Evolutionary conservation across 495 filamentous ascomycete genomes (phyloP).

Genomic region (Cercophora scortea): DNA sequence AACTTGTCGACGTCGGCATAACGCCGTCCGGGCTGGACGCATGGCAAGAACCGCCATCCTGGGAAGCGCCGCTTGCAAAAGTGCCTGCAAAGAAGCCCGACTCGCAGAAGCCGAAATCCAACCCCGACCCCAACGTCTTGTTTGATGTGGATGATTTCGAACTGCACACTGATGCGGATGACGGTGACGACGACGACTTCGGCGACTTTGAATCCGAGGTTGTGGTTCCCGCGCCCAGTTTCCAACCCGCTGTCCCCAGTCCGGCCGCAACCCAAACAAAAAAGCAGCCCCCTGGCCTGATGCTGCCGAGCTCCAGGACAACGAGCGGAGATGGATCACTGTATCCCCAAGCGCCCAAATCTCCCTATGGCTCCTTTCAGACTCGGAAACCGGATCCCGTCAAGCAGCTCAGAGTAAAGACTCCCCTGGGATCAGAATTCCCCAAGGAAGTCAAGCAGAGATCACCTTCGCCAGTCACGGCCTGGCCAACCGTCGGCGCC

Average conservation of each 20-base stretch:
- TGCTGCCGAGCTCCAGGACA: conserved; percentile 16
- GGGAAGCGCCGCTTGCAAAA: conserved; percentile 6
- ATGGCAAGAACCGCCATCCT: conserved; percentile 10
- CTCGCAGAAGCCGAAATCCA: neutral
- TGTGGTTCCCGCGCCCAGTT: neutral
- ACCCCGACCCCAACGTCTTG: conserved; percentile 33
- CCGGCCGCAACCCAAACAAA: conserved; percentile 8
- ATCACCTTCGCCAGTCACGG: conserved; percentile 35
- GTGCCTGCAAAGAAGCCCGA: neutral
- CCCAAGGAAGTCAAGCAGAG: conserved; percentile 19
- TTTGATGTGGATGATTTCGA: conserved; percentile 45
- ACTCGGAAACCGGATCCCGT: conserved; percentile 38
- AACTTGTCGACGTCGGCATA: conserved; percentile 26
- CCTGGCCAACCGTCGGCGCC: conserved; percentile 32
- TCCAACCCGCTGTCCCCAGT: conserved; percentile 10
- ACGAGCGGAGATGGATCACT: conserved; percentile 2
- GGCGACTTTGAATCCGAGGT: conserved; percentile 38
- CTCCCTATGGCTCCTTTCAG: conserved; percentile 40
- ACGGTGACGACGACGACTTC: conserved; percentile 39
- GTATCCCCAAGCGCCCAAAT: conserved; percentile 40
- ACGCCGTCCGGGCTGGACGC: conserved; percentile 10
- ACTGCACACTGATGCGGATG: conserved; percentile 13
- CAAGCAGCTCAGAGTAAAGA: conserved; percentile 32
- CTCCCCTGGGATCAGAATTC: conserved; percentile 23
- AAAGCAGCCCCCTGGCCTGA: conserved; percentile 23